Conservation (phyloP, 2,329 filamentous ascomycete genomes). For the Aspergillus sp. region DNA sequence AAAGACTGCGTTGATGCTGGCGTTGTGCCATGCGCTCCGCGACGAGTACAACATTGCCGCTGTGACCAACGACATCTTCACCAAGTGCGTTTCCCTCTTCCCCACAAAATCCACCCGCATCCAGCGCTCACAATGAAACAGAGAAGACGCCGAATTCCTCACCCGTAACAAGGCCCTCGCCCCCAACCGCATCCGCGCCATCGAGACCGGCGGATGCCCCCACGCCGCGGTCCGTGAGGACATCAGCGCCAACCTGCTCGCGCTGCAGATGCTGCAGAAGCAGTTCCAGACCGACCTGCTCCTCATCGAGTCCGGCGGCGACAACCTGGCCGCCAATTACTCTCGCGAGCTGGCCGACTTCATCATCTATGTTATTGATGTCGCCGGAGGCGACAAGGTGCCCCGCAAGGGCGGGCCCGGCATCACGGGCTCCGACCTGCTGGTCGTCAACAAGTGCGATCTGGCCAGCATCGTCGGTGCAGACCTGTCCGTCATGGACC, state of each 20-base stretch:
- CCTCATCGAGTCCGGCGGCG: slow-evolving; percentile 91
- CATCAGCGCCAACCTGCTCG: slow-evolving; percentile 88
- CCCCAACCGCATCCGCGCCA: slow-evolving; percentile 80
- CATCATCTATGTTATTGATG: slow-evolving; percentile 98
- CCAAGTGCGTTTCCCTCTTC: slow-evolving; percentile 47
- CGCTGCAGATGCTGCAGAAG: slow-evolving; percentile 81
- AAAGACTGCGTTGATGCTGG: slow-evolving; percentile 95
- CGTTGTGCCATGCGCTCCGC: slow-evolving; percentile 81
- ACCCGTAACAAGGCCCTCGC: slow-evolving; percentile 82
- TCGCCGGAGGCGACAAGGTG: slow-evolving; percentile 93
- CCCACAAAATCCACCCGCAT: slow-evolving; percentile 3
- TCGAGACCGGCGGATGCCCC: slow-evolving; percentile 95
- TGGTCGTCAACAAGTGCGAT: slow-evolving; percentile 97
- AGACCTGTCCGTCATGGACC: slow-evolving; percentile 88
- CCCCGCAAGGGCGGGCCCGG: slow-evolving; percentile 93
- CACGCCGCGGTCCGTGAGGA: slow-evolving; percentile 97
- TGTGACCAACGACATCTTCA: slow-evolving; percentile 99
- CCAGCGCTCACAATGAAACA: slow-evolving; percentile 18
- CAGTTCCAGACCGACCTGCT: slow-evolving; percentile 79
- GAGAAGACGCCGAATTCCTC: slow-evolving; percentile 96
- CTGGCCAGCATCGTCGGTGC: slow-evolving; percentile 86
- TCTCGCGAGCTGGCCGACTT: slow-evolving; percentile 91
- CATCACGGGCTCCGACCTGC: slow-evolving; percentile 90
- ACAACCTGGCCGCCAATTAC: slow-evolving; percentile 98
- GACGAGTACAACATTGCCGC: slow-evolving; percentile 81